Evolutionary conservation across 495 filamentous ascomycete genomes (phyloP), one percentile per base, ranked within the genome.

Genomic region (Penicillium canescens): DNA sequence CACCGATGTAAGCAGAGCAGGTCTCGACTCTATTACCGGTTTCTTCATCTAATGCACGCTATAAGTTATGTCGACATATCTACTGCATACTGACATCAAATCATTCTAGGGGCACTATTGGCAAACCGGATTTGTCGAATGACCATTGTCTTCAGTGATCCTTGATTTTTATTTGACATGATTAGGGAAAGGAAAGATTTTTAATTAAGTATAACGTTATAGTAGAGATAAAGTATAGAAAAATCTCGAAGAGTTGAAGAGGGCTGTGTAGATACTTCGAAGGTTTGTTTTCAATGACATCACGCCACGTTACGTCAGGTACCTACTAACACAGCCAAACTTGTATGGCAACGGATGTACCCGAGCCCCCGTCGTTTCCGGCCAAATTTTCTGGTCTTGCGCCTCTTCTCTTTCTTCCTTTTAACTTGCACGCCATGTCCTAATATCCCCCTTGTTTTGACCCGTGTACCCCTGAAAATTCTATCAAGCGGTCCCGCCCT

Each of bases 331-430:
- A 33, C 52, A 14, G 49, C 45, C 24, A 54, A 52, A 10, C 39
- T 48, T 54, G 53, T 62, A 54, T 47, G 56, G 34, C 10, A 13
- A 47, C 43, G 45, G 52, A 62, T 41, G 59, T 65, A 65, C 62
- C 59, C 24, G 44, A 14, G 12, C n/a, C 39, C 37, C 60, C 54
- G 59, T 66, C 55, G 57, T 66, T 66, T 66, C 63, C 63, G 63
- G 60, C 42, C 34, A 43, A 40, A 37, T 18, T 31, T 53, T 44
- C 31, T 31, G 8, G 46, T 16, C 20, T 48, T 37, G 24, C 46
- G 43, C 39, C 41, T 48, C 42, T 36, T 28, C 18, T 38, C 28
- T 37, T 31, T 37, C 13, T 52, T 21, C 35, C 21, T 36, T 34
- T 14, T 8, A 42, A 36, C 28, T 31, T 14, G 14, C 38, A 18